A percentile compares a stretch with the other conserved stretches of the same genome.
Evolutionary conservation across 176 grass and related monocot genomes (phyloP).

Genomic region (Paspalum notatum): DNA sequence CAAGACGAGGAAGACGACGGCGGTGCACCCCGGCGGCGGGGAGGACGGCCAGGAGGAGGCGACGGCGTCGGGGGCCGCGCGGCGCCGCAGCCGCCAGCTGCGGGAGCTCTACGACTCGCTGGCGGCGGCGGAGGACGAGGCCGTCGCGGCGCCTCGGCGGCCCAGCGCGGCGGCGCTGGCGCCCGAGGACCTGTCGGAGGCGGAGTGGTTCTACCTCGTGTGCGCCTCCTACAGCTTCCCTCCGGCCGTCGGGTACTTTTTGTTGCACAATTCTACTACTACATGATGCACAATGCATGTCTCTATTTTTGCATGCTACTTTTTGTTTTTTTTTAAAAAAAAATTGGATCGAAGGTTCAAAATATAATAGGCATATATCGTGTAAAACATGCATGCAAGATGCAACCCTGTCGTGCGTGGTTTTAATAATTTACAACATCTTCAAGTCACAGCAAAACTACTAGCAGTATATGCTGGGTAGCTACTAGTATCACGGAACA

Average conservation of each 20-base stretch:
- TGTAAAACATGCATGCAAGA: too few species aligned
- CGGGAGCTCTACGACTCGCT: constrained; percentile 83
- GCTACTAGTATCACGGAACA: too few species aligned
- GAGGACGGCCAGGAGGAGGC: neutral
- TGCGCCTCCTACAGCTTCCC: constrained; percentile 86
- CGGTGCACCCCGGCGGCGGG: constrained; percentile 46
- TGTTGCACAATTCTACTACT: too few species aligned
- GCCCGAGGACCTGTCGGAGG: constrained; percentile 90
- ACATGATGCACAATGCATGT: too few species aligned
- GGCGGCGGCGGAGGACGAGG: constrained; percentile 37
- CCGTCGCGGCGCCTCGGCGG: constrained; percentile 29
- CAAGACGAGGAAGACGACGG: constrained; percentile 92
- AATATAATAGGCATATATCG: too few species aligned
- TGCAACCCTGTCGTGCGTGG: too few species aligned
- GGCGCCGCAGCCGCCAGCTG: constrained; percentile 73
- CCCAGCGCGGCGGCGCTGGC: constrained; percentile 75
- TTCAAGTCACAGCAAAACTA: too few species aligned
- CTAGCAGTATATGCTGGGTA: too few species aligned
- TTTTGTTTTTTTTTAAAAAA: too few species aligned
- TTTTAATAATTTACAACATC: too few species aligned
- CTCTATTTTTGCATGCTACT: too few species aligned
- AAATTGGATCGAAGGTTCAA: too few species aligned
- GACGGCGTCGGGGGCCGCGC: constrained; percentile 45
- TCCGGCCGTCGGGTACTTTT: constrained; percentile 59
- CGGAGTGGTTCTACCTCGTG: constrained; percentile 99